A percentile compares a stretch with the other conserved stretches of the same genome.
Conservation (phyloP, 768 basidiomycete species). For the Lyophyllum semitale region DNA sequence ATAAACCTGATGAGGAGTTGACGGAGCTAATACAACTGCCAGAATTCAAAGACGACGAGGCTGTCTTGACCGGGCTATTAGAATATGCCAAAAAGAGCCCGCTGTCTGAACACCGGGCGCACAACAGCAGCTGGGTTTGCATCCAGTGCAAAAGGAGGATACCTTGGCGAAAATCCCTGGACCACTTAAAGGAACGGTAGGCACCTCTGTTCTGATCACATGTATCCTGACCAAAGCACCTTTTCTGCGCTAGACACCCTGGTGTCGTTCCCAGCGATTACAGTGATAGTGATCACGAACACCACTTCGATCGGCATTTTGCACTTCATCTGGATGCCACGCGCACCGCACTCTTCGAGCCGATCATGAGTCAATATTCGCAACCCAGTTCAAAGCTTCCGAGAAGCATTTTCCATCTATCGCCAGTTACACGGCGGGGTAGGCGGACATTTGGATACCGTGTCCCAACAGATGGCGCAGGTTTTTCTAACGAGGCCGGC, state of each 20-base stretch:
- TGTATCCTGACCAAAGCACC: background rate
- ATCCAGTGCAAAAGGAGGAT: conserved; percentile 4
- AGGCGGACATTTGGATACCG: background rate
- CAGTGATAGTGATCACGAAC: background rate
- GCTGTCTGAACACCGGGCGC: background rate
- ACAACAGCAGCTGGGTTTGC: conserved; percentile 8
- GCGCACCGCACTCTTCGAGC: background rate
- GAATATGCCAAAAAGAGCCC: conserved; percentile 8
- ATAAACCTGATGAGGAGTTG: background rate
- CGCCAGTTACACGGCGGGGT: background rate
- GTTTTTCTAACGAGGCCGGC: background rate
- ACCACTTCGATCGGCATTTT: conserved; percentile 1
- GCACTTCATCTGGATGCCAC: conserved; percentile 1
- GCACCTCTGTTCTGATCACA: background rate
- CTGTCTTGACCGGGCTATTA: background rate
- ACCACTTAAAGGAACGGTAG: conserved; percentile 5
- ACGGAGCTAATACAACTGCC: background rate
- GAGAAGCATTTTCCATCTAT: background rate
- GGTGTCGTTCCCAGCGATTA: background rate
- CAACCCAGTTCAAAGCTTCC: conserved; percentile 3
- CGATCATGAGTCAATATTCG: background rate
- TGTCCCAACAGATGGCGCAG: background rate
- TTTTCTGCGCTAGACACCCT: background rate
- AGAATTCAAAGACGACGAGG: background rate
- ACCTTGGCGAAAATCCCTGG: background rate